A percentile compares a stretch with the other conserved stretches of the same genome.
Conservation (phyloP, 192 early-diverging fungal species). For the Dissophora globulifera region DNA sequence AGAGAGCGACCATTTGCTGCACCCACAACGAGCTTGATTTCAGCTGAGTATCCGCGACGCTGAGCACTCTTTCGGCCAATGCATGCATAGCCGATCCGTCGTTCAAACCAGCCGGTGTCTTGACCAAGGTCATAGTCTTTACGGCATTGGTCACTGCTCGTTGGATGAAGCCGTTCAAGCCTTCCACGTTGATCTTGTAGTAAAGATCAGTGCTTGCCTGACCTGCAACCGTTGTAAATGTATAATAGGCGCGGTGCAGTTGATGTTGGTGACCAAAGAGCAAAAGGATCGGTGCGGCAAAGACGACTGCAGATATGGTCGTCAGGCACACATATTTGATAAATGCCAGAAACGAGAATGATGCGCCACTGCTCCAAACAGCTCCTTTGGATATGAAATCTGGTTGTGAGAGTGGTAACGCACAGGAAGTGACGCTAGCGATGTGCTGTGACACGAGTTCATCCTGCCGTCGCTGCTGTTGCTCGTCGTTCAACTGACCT, state of each 20-base stretch:
- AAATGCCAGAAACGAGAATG: neutral
- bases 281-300: neutral
- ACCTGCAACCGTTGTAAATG: neutral
- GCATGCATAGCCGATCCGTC: neutral
- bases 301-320: neutral
- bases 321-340: neutral
- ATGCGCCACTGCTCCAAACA: neutral
- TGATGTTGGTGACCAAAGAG: conserved; percentile 5
- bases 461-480: too few species aligned
- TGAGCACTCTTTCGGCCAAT: neutral
- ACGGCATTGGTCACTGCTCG: neutral
- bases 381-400: too few species aligned
- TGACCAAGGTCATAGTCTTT: neutral
- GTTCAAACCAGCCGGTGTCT: too few species aligned
- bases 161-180: neutral
- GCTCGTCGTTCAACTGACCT: too few species aligned
- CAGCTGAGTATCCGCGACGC: neutral
- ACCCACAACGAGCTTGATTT: neutral
- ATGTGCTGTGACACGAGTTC: too few species aligned
- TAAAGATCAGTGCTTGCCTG: neutral
- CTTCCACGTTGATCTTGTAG: neutral
- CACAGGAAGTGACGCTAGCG: too few species aligned
- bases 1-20: neutral
- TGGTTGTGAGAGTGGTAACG: too few species aligned
- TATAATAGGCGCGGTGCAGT: neutral